Evolutionary conservation across 148 eudicot genomes (phyloP).

Genomic region (Cornus kousa): DNA sequence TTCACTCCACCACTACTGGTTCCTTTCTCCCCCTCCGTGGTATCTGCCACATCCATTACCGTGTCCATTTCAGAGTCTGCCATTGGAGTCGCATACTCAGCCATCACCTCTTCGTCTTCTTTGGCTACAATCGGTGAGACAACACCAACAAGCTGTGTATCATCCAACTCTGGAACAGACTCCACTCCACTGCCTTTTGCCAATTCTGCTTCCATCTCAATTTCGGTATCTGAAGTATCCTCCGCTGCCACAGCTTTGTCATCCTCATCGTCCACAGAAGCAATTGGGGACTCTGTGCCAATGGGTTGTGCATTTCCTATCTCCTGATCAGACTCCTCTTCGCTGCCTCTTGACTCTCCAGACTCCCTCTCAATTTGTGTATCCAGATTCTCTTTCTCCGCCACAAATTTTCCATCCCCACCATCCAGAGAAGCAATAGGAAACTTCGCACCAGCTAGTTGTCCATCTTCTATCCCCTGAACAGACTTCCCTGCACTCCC

Average conservation of each 20-base stretch:
- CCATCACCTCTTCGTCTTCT: slow-evolving; percentile 15
- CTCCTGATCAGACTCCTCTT: neutral
- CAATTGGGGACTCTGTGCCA: neutral
- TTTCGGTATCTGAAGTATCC: neutral
- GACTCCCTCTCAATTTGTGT: neutral
- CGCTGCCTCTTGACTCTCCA: neutral
- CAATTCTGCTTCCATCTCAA: neutral
- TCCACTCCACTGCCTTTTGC: neutral
- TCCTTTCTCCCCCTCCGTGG: slow-evolving; percentile 22
- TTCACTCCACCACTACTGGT: slow-evolving; percentile 55
- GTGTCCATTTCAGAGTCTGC: slow-evolving; percentile 39
- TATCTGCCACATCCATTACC: slow-evolving; percentile 16
- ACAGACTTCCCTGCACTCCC: neutral
- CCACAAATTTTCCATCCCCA: neutral
- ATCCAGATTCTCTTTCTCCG: neutral
- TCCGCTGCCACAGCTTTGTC: neutral
- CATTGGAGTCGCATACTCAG: slow-evolving; percentile 23
- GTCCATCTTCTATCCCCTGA: neutral
- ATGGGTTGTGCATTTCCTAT: neutral
- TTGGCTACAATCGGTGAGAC: slow-evolving; percentile 12
- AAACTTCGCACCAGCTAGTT: neutral
- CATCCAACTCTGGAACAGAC: slow-evolving; percentile 9
- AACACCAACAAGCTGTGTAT: neutral
- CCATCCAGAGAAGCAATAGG: neutral
- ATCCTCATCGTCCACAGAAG: neutral